Conservation (phyloP, 1,139 yeast genomes). For the Candida neerlandica region DNA sequence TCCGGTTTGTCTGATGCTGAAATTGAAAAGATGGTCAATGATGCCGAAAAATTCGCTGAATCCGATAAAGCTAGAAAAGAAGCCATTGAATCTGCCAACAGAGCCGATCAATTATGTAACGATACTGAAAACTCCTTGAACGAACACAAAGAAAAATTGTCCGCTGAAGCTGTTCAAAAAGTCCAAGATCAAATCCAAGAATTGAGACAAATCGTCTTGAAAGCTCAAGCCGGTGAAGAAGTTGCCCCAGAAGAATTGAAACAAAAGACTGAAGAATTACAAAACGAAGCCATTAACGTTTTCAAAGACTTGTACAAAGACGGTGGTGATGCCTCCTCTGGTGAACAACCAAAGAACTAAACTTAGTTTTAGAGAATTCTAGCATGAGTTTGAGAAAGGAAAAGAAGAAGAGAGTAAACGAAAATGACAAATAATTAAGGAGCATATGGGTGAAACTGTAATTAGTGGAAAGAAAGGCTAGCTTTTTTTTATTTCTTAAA, state of each 20-base stretch:
- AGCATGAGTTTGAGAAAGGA: neutral
- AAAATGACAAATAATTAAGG: neutral
- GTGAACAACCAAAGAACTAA: conserved; percentile 51
- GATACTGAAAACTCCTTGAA: conserved; percentile 93
- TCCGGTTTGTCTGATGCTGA: conserved; percentile 96
- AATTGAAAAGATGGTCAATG: conserved; percentile 97
- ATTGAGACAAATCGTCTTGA: conserved; percentile 88
- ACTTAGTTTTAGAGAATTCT: neutral
- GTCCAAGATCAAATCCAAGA: conserved; percentile 75
- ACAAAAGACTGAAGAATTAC: conserved; percentile 93
- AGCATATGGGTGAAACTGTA: neutral
- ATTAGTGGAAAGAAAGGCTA: neutral
- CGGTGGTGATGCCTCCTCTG: conserved; percentile 25
- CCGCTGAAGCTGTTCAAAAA: conserved; percentile 83
- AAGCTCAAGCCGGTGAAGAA: conserved; percentile 92
- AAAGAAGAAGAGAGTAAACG: neutral
- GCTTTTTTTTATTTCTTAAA: neutral
- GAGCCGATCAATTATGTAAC: conserved; percentile 94
- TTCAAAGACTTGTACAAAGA: conserved; percentile 94
- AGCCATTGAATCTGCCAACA: conserved; percentile 93
- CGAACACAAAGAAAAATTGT: conserved; percentile 93
- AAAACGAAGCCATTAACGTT: conserved; percentile 86
- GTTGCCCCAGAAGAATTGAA: conserved; percentile 83
- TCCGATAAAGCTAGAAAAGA: conserved; percentile 95
- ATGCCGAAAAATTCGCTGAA: conserved; percentile 97